A percentile compares a stretch with the other conserved stretches of the same genome.
phyloP scores from a whole-genome alignment of 805 yeast genomes.

The Yamadazyma ubonensis region DNA sequence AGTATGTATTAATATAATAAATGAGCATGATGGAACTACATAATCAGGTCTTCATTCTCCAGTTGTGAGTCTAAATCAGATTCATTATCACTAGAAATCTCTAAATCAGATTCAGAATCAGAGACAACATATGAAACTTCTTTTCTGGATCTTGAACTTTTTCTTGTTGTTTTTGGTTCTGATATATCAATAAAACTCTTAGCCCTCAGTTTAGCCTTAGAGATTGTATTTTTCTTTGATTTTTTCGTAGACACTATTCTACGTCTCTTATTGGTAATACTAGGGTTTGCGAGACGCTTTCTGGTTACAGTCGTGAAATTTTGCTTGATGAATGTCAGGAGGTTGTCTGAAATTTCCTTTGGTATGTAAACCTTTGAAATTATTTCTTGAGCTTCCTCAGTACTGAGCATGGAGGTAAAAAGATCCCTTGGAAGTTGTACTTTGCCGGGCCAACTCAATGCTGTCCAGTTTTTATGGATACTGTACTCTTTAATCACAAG shows the following conservation, averaged over 20 bases:
- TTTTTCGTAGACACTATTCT: too few relatives aligned
- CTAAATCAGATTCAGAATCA: background rate
- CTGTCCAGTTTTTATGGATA: conserved; percentile 61
- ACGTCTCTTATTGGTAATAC: conserved; percentile 12
- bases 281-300: conserved; percentile 4
- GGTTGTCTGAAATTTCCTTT: conserved; percentile 40
- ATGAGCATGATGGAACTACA: background rate
- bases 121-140: conserved; percentile 31
- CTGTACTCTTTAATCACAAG: conserved; percentile 58
- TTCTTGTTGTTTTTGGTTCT: conserved; percentile 41
- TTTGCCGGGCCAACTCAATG: conserved; percentile 82
- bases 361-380: conserved; percentile 57
- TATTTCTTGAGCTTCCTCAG: conserved; percentile 56
- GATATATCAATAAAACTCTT: too few relatives aligned
- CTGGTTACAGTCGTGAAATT: conserved; percentile 14
- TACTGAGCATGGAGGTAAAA: conserved; percentile 58
- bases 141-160: conserved; percentile 38
- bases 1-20: background rate
- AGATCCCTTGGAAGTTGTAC: conserved; percentile 67
- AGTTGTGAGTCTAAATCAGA: background rate
- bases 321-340: conserved; percentile 30
- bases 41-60: background rate
- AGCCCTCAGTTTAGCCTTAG: background rate
- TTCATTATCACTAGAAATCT: background rate
- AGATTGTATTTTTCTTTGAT: background rate